phyloP scores from a whole-genome alignment of 805 yeast genomes.

The Lipomyces yamadae region DNA sequence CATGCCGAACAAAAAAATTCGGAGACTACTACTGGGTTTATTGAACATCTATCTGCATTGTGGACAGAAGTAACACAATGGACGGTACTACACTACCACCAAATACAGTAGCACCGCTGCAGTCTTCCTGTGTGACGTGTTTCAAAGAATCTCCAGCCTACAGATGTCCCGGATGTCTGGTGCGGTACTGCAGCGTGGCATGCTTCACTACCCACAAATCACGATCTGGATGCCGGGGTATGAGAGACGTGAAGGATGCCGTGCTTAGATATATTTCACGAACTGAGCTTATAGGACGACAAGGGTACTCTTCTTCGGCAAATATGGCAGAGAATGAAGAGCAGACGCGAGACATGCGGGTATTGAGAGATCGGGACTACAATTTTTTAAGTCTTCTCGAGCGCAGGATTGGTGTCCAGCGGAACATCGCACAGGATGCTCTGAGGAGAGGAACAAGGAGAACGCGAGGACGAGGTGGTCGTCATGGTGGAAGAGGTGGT shows the following conservation, averaged over 20 bases:
- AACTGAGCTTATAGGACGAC: slow-evolving; percentile 23
- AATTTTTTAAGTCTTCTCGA: slow-evolving; percentile 34
- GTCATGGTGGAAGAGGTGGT: neutral
- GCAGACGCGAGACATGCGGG: slow-evolving; percentile 20
- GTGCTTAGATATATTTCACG: slow-evolving; percentile 32
- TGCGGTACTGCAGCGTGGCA: slow-evolving; percentile 29
- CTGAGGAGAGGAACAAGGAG: slow-evolving; percentile 11
- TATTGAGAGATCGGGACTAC: slow-evolving; percentile 33
- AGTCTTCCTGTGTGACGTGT: slow-evolving; percentile 26
- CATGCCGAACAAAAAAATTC: too few species aligned
- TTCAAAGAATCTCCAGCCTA: slow-evolving; percentile 23
- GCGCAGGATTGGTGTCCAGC: slow-evolving; percentile 31
- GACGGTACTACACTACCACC: neutral
- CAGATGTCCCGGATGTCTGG: slow-evolving; percentile 33
- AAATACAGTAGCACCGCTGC: slow-evolving; percentile 10
- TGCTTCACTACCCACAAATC: slow-evolving; percentile 31
- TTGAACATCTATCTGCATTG: too few species aligned
- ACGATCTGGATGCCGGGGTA: slow-evolving; percentile 29
- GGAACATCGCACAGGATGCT: slow-evolving; percentile 25
- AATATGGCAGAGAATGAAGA: slow-evolving; percentile 4
- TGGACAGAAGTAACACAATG: neutral
- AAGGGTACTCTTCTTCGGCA: slow-evolving; percentile 12
- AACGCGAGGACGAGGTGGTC: neutral
- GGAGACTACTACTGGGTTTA: too few species aligned
- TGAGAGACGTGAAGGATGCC: slow-evolving; percentile 29